Percentiles rank a stretch among this genome's conserved stretches.
phyloP scores from a whole-genome alignment of 225 moss, liverwort and hornwort species.

The Bryoerythrophyllum caledonicum region DNA sequence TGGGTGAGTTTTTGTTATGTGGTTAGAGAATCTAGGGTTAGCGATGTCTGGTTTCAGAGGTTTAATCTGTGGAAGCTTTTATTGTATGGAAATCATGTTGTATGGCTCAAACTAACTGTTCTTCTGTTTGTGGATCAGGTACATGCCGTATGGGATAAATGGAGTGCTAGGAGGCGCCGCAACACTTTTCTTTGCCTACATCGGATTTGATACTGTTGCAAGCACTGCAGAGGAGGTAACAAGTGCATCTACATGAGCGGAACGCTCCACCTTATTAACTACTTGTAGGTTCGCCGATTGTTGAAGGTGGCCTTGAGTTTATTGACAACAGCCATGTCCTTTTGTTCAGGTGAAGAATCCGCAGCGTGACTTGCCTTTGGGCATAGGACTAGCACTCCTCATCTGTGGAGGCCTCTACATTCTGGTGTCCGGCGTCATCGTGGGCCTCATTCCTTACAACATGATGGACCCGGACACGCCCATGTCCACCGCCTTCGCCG shows the following conservation, averaged over 20 bases:
- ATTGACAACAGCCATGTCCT: not conserved
- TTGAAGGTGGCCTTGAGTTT: not conserved
- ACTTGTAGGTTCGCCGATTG: not conserved
- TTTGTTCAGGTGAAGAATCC: slow-evolving; percentile 76
- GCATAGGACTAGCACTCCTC: slow-evolving; percentile 76
- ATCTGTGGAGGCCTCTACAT: slow-evolving; percentile 89
- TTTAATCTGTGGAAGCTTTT: too few species aligned
- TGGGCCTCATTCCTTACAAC: slow-evolving; percentile 88
- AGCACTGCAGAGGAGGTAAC: slow-evolving; percentile 89
- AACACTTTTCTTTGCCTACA: slow-evolving; percentile 92
- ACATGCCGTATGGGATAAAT: slow-evolving; percentile 80
- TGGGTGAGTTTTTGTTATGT: slow-evolving; percentile 43
- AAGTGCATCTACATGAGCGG: slow-evolving; percentile 19
- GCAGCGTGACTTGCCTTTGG: slow-evolving; percentile 83
- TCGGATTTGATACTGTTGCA: slow-evolving; percentile 97
- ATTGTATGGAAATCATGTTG: too few species aligned
- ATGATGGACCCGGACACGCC: slow-evolving; percentile 90
- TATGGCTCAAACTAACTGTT: not conserved
- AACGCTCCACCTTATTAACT: not conserved
- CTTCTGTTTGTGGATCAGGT: slow-evolving; percentile 43
- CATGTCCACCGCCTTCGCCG: slow-evolving; percentile 80
- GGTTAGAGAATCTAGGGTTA: too few species aligned
- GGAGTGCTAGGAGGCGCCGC: slow-evolving; percentile 94
- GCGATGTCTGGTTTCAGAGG: too few species aligned
- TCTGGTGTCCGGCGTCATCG: slow-evolving; percentile 81